Evolutionary conservation across 2,329 filamentous ascomycete genomes (phyloP), one percentile per base, ranked within the genome.

Genomic region (Pseudocercospora cruenta): DNA sequence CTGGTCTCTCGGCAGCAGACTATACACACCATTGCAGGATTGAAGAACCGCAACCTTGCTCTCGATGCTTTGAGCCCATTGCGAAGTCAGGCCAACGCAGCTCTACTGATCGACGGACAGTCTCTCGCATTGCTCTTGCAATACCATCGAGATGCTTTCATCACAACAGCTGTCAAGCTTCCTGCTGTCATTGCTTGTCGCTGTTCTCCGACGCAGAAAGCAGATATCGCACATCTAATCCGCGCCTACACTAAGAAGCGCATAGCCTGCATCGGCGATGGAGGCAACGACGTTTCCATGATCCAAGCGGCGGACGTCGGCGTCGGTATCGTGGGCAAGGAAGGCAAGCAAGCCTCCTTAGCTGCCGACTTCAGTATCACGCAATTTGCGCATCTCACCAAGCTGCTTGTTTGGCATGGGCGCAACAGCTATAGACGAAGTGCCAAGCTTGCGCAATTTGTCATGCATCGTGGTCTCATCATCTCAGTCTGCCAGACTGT

Each of bases 201-300:
- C 49, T 99, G 95, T 82, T 97, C 93, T 7, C 96, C 95, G 0
- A 97, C 92, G 0, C 95, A 99, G 76, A 99, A 99, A 79, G 96
- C 95, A 49, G 94, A 98, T 73, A 86, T 99, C 45, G 95, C 96
- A 9, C 89, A 87, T 71, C 86, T 98, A 58, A 99, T 99, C 80
- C 92, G 94, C 67, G 87, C 91, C 59, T 90, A 92, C 79, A 99
- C 95, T 21, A 93, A 92, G 79, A 98, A 98, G 80, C 91, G 96
- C 14, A 92, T 98, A 16, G 97, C 94, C 81, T 98, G 95, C 77
- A 99, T 99, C 72, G 95, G 95, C 43, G 95, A 99, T 76, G 95
- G 95, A 71, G 95, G 96, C 73, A 99, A 99, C 80, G 96, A 99
- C 78, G 95, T 99, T 4, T 94, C 91, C 72, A 99, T 99, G 95